Evolutionary conservation across 2,329 filamentous ascomycete genomes (phyloP), one percentile per base, ranked within the genome.

Genomic region (Corniculantispora saksenae): DNA sequence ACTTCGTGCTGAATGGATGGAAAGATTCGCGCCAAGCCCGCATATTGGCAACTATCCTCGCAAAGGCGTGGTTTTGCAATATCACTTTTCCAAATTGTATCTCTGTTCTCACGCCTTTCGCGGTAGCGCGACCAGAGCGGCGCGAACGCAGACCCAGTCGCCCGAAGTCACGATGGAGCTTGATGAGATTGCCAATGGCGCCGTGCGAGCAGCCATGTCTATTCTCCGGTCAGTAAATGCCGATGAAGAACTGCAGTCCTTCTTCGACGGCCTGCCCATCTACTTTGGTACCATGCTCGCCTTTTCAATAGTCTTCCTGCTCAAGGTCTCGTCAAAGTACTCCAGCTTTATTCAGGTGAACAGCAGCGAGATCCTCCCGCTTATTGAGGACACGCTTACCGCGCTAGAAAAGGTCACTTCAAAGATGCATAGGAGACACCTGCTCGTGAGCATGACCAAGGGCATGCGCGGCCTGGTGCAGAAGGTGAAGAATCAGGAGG

Each of bases 41-140:
- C 63, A 61, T 3, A 68, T 69, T 25, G 65, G 65, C 15, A 58
- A 60, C 29, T 67, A 67, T n/a, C 66, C 66, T 8, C 60, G 63
- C 63, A 65, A 66, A 54, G 66, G 66, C 10, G 66, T 67, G 17
- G 63, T 56, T 3, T 64, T 67, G 10, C 66, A 67, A 5, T 68
- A 66, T 4, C 63, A 68, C 59, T 66, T 68, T 6, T 65, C 66
- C n/a, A 59, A 65, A 32, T 57, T 67, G 12, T 65, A 67, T 21
- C 60, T 67, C n/a, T 64, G 61, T 56, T 67, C 65, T 9, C 66
- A 65, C 21, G 65, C 66, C 3, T 57, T 67, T 21, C 66, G 65
- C 3, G 65, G 61, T 19, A 47, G 61, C n/a, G 54, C 54, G 32
- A 63, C 50, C 19, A 23, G 60, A 6, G 32, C 54, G 21, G 32